These are phyloP conservation scores for Beta corolliflora DNA, from an alignment of 179 eudicot genomes.

Conservation along the genomic window DNA sequence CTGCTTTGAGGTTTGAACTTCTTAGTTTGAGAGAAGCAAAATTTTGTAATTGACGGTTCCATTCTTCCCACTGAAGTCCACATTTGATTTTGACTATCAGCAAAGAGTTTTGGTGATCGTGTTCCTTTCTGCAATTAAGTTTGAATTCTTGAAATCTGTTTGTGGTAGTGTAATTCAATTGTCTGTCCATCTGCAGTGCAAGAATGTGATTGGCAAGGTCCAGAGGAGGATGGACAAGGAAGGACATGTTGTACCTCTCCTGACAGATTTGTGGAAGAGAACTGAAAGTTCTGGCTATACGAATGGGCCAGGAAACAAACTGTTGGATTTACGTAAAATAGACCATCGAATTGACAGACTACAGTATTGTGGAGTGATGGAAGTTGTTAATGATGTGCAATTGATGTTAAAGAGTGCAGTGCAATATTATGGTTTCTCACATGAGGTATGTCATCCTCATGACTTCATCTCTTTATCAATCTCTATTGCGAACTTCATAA, in stretches of 20 bases:
- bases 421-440: conserved; percentile 72
- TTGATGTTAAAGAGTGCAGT: conserved; percentile 71
- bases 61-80: background rate
- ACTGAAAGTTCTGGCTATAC: conserved; percentile 50
- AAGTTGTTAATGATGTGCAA: conserved; percentile 82
- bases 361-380: conserved; percentile 75
- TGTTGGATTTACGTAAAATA: conserved; percentile 70
- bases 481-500: background rate
- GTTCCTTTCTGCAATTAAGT: background rate
- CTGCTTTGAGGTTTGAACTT: background rate
- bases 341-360: conserved; percentile 70
- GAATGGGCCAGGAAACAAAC: conserved; percentile 50
- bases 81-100: background rate
- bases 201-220: conserved; percentile 75
- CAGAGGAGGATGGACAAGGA: conserved; percentile 81
- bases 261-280: conserved; percentile 83
- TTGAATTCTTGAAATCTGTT: background rate
- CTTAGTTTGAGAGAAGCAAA: background rate
- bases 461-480: background rate
- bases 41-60: background rate
- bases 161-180: background rate
- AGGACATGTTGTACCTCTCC: conserved; percentile 88
- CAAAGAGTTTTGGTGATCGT: background rate
- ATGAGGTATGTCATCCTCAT: conserved; percentile 59
- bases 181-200: conserved; percentile 60